Percentiles rank a stretch among this genome's conserved stretches.
These are phyloP conservation scores for rapeseed (Brassica napus) DNA, from an alignment of 345 rosid genomes.

Conservation along the genomic window Da-Ae NC_063452.1:1750501-1751000, in stretches of 20 bases:
- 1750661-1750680: slow-evolving; percentile 52
- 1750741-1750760: background rate
- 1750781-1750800: background rate
- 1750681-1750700: slow-evolving; percentile 67
- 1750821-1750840: background rate
- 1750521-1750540: slow-evolving; percentile 62
- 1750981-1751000: slow-evolving; percentile 69
- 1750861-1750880: background rate
- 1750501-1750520: slow-evolving; percentile 73
- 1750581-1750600: slow-evolving; percentile 55
- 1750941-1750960: background rate
- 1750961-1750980: slow-evolving; percentile 39
- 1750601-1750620: slow-evolving; percentile 64
- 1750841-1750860: background rate
- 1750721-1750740: no score
- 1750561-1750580: slow-evolving; percentile 44
- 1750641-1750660: slow-evolving; percentile 59
- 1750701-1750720: no score
- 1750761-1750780: background rate
- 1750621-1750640: slow-evolving; percentile 52
- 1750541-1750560: slow-evolving; percentile 59
- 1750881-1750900: background rate
- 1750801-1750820: background rate
- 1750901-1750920: background rate
- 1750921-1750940: background rate